phyloP scores from a whole-genome alignment of 106 monocot species.

The Dendrobium nobile region DNA sequence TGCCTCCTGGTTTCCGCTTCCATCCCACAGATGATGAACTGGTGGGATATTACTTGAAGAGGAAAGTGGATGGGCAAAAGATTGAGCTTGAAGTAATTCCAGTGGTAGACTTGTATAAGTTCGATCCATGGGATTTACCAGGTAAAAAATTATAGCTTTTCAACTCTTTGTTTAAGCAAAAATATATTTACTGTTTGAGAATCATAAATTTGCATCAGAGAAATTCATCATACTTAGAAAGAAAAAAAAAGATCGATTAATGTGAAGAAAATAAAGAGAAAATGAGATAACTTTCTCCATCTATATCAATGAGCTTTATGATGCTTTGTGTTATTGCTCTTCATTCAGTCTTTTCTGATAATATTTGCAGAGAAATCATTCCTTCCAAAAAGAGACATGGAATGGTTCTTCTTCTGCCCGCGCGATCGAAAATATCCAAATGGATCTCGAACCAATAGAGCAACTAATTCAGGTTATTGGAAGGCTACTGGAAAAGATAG shows the following conservation, averaged over 20 bases:
- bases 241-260: too few species aligned
- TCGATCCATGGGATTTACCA: constrained; percentile 82
- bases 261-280: too few species aligned
- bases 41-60: constrained; percentile 80
- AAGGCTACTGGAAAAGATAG: constrained; percentile 90
- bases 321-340: background rate
- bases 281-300: too few species aligned
- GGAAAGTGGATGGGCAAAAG: constrained; percentile 47
- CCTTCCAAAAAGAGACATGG: constrained; percentile 71
- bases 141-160: constrained; percentile 22
- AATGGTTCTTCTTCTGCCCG: constrained; percentile 97
- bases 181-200: background rate
- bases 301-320: background rate
- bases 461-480: constrained; percentile 74
- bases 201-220: background rate
- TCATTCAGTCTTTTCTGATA: background rate
- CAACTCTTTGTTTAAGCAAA: background rate
- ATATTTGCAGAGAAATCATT: constrained; percentile 71
- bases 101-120: constrained; percentile 67
- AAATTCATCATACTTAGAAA: too few species aligned
- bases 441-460: constrained; percentile 83
- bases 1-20: constrained; percentile 83
- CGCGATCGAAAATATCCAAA: constrained; percentile 82
- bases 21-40: constrained; percentile 77
- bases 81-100: constrained; percentile 86